A percentile compares a stretch with the other conserved stretches of the same genome.
Conservation (phyloP, 768 basidiomycete genomes). For the Auricularia heimuer region DNA sequence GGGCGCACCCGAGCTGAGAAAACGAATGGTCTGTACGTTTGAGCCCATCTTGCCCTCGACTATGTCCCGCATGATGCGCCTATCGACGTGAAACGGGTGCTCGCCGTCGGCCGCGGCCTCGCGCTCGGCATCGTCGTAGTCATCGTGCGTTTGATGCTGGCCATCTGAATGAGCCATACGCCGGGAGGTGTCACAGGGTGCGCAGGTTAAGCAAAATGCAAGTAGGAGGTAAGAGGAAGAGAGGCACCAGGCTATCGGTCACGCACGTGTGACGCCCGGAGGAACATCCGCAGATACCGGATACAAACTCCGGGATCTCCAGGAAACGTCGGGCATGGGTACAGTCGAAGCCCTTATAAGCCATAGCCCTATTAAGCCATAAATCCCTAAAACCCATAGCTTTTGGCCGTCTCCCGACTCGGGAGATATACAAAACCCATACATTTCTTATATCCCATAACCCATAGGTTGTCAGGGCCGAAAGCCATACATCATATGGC, state of each 20-base stretch:
- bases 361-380: too few relatives aligned
- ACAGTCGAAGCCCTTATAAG: too few relatives aligned
- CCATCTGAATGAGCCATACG: neutral
- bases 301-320: neutral
- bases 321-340: neutral
- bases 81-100: slow-evolving; percentile 65
- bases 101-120: slow-evolving; percentile 54
- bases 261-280: neutral
- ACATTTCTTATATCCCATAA: too few relatives aligned
- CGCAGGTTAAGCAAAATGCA: neutral
- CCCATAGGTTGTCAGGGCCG: too few relatives aligned
- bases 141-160: slow-evolving; percentile 42
- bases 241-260: neutral
- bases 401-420: too few relatives aligned
- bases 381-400: too few relatives aligned
- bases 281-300: neutral
- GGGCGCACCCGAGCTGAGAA: slow-evolving; percentile 61
- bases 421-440: too few relatives aligned
- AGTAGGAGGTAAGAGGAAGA: neutral
- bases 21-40: slow-evolving; percentile 60
- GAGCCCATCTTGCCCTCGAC: slow-evolving; percentile 58
- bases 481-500: too few relatives aligned
- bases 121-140: slow-evolving; percentile 56
- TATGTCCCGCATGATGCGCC: slow-evolving; percentile 65
- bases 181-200: neutral